These are phyloP conservation scores for Phycomyces blakesleeanus DNA, from an alignment of 192 early-diverging fungal genomes.

Conservation along the genomic window DNA sequence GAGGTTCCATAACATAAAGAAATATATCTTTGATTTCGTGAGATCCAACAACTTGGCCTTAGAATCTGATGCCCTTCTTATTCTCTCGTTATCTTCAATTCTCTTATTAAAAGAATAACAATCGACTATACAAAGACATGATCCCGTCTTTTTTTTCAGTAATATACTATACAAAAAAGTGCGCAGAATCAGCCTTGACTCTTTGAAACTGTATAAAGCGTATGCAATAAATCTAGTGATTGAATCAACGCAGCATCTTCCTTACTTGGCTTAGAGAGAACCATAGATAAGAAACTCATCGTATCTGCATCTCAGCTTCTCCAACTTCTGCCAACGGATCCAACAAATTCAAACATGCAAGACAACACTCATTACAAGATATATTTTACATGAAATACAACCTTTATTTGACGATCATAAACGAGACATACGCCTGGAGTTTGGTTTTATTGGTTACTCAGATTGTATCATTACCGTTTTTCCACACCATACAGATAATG, in stretches of 20 bases:
- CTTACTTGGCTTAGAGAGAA: conserved; percentile 7
- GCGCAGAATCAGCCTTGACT: conserved; percentile 4
- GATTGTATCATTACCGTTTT: conserved; percentile 17
- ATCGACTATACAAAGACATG: conserved; percentile 16
- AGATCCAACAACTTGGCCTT: conserved; percentile 1
- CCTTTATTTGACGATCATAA: conserved; percentile 15
- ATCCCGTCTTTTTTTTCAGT: conserved; percentile 6
- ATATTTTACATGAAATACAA: conserved; percentile 10
- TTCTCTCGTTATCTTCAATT: conserved; percentile 9
- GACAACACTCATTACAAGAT: conserved; percentile 10
- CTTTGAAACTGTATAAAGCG: conserved; percentile 11
- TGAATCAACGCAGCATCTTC: conserved; percentile 4
- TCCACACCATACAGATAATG: conserved; percentile 14
- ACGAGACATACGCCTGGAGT: conserved; percentile 9
- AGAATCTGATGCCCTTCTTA: conserved; percentile 11
- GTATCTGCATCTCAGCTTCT: conserved; percentile 12
- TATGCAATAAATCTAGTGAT: conserved; percentile 5
- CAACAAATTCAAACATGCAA: conserved; percentile 8
- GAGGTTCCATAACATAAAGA: conserved; percentile 13
- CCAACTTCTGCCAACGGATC: conserved; percentile 13
- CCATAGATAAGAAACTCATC: conserved; percentile 6
- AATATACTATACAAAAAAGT: background rate
- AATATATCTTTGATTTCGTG: conserved; percentile 11
- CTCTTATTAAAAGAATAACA: conserved; percentile 9
- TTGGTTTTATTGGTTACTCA: conserved; percentile 12